These are phyloP conservation scores for Drechslerella dactyloides DNA, from an alignment of 2,329 filamentous ascomycete genomes.

Conservation along the genomic window DNA sequence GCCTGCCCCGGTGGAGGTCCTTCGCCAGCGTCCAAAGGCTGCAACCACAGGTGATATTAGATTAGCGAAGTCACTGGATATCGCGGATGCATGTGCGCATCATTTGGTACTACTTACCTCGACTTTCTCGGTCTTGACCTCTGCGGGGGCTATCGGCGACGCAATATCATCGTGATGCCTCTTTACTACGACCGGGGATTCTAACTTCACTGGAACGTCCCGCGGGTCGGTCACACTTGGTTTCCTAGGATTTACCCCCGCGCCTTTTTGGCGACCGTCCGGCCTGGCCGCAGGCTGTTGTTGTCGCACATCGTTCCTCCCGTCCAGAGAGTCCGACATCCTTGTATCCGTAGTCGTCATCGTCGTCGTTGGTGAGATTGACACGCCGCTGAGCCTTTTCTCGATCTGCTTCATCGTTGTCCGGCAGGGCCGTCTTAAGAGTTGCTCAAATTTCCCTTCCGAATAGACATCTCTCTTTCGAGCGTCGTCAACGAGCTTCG, in stretches of 20 bases:
- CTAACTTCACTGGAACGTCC: neutral
- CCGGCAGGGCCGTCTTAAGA: slow-evolving; percentile 34
- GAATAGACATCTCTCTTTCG: slow-evolving; percentile 77
- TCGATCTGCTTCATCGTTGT: slow-evolving; percentile 46
- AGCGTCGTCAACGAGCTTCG: slow-evolving; percentile 81
- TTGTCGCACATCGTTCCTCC: neutral
- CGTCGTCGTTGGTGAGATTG: slow-evolving; percentile 17
- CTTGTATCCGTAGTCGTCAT: neutral
- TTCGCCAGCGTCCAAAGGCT: neutral
- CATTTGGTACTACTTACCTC: too few species aligned
- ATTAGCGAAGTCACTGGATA: neutral
- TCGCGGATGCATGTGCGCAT: neutral
- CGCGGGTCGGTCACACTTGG: neutral
- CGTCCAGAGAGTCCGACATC: neutral
- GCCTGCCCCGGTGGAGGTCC: neutral
- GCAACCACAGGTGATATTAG: neutral
- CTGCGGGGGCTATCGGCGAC: neutral
- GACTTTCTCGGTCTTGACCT: neutral
- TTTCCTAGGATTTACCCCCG: neutral
- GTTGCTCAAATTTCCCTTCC: slow-evolving; percentile 63
- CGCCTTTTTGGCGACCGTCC: neutral
- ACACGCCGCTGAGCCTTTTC: slow-evolving; percentile 39
- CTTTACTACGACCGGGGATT: slow-evolving; percentile 3
- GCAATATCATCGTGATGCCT: slow-evolving; percentile 14
- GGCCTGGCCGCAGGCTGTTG: neutral